Evolutionary conservation across 108 stramenopile genomes (phyloP).

Genomic region (Aurantiochytrium sp.): DNA sequence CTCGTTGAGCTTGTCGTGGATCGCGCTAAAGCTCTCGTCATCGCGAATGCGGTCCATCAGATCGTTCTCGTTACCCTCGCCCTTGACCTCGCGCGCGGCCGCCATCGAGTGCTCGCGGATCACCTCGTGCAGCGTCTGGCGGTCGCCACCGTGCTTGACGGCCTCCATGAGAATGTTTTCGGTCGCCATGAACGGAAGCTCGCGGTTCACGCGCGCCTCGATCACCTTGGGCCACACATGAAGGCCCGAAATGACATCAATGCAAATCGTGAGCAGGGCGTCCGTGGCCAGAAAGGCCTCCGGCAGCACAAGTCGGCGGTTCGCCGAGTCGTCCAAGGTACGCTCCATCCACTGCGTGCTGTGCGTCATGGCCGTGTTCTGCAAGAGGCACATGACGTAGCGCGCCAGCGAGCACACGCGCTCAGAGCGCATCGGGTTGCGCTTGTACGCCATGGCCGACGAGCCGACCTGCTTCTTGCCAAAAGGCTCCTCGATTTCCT

Average conservation of each 20-base stretch:
- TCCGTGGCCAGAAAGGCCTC: slow-evolving; percentile 90
- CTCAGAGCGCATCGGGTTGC: slow-evolving; percentile 93
- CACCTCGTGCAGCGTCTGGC: slow-evolving; percentile 93
- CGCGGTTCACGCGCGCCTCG: slow-evolving; percentile 79
- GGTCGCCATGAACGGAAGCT: slow-evolving; percentile 98
- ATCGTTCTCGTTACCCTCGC: slow-evolving; percentile 93
- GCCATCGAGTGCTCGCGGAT: slow-evolving; percentile 96
- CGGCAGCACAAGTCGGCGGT: slow-evolving; percentile 88
- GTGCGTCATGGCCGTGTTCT: slow-evolving; percentile 82
- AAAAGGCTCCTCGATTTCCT: slow-evolving; percentile 91
- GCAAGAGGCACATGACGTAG: slow-evolving; percentile 84
- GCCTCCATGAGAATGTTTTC: slow-evolving; percentile 98
- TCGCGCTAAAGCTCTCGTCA: slow-evolving; percentile 73
- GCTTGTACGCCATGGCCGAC: slow-evolving; percentile 95
- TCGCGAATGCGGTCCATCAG: slow-evolving; percentile 82
- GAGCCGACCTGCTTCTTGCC: slow-evolving; percentile 90
- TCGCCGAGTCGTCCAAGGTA: slow-evolving; percentile 95
- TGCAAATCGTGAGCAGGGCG: slow-evolving; percentile 80
- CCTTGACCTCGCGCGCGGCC: slow-evolving; percentile 93
- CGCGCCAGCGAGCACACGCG: slow-evolving; percentile 83
- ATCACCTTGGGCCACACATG: slow-evolving; percentile 97
- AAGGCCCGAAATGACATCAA: slow-evolving; percentile 88
- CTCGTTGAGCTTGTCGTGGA: slow-evolving; percentile 74
- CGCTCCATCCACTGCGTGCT: slow-evolving; percentile 97
- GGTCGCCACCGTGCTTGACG: slow-evolving; percentile 93